Evolutionary conservation across 2,329 filamentous ascomycete genomes (phyloP).

Genomic region (Hypoxylon sp.): DNA sequence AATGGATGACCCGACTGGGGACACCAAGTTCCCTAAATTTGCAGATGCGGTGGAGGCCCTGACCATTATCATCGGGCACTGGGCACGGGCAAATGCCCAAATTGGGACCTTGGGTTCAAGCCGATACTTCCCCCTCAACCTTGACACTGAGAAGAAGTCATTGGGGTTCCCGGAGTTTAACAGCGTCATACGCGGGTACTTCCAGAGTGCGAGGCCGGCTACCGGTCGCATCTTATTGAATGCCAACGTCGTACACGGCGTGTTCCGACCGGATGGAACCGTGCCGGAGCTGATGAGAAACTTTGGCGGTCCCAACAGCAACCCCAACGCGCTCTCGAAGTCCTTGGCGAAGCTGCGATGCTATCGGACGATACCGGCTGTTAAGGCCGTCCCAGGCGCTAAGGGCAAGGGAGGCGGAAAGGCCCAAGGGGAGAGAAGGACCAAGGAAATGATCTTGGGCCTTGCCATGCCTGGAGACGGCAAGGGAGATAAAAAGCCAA

Average conservation of each 20-base stretch:
- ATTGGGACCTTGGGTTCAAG: slow-evolving; percentile 59
- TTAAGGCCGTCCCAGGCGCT: slow-evolving; percentile 25
- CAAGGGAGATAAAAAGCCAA: slow-evolving; percentile 48
- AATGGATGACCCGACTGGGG: slow-evolving; percentile 54
- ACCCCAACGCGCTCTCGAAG: slow-evolving; percentile 20
- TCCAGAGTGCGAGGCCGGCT: slow-evolving; percentile 65
- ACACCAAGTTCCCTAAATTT: slow-evolving; percentile 61
- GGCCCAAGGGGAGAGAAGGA: slow-evolving; percentile 24
- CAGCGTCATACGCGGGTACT: slow-evolving; percentile 64
- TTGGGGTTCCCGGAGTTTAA: slow-evolving; percentile 52
- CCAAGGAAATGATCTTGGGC: slow-evolving; percentile 43
- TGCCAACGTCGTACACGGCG: slow-evolving; percentile 65
- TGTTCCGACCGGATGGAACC: slow-evolving; percentile 59
- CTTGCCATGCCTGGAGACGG: slow-evolving; percentile 50
- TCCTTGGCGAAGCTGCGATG: slow-evolving; percentile 40
- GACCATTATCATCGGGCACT: slow-evolving; percentile 63
- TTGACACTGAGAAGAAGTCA: slow-evolving; percentile 43
- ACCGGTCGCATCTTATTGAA: slow-evolving; percentile 68
- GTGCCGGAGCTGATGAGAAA: slow-evolving; percentile 53
- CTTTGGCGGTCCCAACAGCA: slow-evolving; percentile 12
- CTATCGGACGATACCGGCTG: slow-evolving; percentile 34
- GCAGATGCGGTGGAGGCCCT: slow-evolving; percentile 62
- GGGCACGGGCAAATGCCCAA: slow-evolving; percentile 53
- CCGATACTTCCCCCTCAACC: slow-evolving; percentile 61
- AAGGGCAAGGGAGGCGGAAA: slow-evolving; percentile 36